These are phyloP conservation scores for Trichosporon sp. DNA, from an alignment of 1,284 basidiomycete genomes.

Conservation along the genomic window DNA sequence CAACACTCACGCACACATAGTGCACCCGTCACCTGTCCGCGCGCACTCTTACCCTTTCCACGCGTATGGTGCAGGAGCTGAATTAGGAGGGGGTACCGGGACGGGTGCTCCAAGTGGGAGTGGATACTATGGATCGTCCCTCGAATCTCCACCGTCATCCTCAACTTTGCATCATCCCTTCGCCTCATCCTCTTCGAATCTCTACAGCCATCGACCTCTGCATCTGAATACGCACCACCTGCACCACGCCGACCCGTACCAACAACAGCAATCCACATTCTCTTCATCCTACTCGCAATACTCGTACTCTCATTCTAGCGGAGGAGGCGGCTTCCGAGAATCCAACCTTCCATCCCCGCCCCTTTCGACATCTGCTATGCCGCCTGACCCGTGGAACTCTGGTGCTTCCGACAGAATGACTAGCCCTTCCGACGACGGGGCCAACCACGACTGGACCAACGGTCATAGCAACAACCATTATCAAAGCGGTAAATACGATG, in stretches of 20 bases:
- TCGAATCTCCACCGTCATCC: not conserved
- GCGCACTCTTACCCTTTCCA: slow-evolving; percentile 17
- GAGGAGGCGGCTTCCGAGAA: not conserved
- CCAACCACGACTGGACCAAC: not conserved
- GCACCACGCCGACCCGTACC: not conserved
- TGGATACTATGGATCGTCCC: not conserved
- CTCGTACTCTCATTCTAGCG: slow-evolving; percentile 6
- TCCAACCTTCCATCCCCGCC: slow-evolving; percentile 19
- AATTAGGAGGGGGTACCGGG: too few relatives aligned
- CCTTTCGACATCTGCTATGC: slow-evolving; percentile 15
- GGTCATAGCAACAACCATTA: not conserved
- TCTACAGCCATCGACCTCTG: not conserved
- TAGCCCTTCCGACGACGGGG: not conserved
- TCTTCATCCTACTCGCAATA: not conserved
- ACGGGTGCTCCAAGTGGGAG: not conserved
- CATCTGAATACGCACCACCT: not conserved
- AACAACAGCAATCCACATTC: not conserved
- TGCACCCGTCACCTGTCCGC: slow-evolving; percentile 22
- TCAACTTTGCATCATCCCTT: slow-evolving; percentile 1
- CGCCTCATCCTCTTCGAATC: not conserved
- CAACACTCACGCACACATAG: slow-evolving; percentile 8
- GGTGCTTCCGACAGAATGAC: not conserved
- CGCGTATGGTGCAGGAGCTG: not conserved
- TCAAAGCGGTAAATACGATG: slow-evolving; percentile 4
- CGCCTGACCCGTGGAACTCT: slow-evolving; percentile 4